Evolutionary conservation across 495 filamentous ascomycete species (phyloP).

Genomic region (Penicillium goetzii): DNA sequence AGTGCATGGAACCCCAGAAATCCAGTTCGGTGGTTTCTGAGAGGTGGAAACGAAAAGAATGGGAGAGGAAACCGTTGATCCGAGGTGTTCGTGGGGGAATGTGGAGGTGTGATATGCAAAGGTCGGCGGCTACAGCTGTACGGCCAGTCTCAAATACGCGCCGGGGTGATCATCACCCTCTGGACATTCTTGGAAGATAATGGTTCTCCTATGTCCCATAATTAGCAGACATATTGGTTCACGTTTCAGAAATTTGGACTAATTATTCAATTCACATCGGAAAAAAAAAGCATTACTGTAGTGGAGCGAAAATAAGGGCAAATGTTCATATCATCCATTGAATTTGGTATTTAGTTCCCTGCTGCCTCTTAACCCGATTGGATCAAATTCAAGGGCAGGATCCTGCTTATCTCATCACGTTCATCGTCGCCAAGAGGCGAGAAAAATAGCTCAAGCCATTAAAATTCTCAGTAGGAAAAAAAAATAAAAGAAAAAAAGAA

Average conservation of each 20-base stretch:
- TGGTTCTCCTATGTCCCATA: slow-evolving; percentile 28
- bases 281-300: background rate
- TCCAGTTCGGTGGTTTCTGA: background rate
- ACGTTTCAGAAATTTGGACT: slow-evolving; percentile 10
- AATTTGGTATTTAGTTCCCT: background rate
- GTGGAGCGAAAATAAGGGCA: background rate
- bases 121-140: slow-evolving; percentile 35
- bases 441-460: slow-evolving; percentile 16
- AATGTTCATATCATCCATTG: background rate
- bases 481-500: slow-evolving; percentile 12
- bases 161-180: slow-evolving; percentile 29
- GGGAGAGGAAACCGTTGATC: slow-evolving; percentile 6
- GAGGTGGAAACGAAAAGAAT: background rate
- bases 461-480: slow-evolving; percentile 15
- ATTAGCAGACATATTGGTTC: slow-evolving; percentile 27
- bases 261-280: slow-evolving; percentile 3
- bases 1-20: slow-evolving; percentile 12
- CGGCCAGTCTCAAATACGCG: slow-evolving; percentile 33
- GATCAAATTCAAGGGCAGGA: too few species aligned
- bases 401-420: slow-evolving; percentile 33
- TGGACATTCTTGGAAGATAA: slow-evolving; percentile 8
- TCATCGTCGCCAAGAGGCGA: slow-evolving; percentile 25
- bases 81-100: slow-evolving; percentile 9
- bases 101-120: slow-evolving; percentile 27
- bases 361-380: background rate